phyloP scores from a whole-genome alignment of 495 filamentous ascomycete species.

The Symbiotaphrina buchneri region DNA sequence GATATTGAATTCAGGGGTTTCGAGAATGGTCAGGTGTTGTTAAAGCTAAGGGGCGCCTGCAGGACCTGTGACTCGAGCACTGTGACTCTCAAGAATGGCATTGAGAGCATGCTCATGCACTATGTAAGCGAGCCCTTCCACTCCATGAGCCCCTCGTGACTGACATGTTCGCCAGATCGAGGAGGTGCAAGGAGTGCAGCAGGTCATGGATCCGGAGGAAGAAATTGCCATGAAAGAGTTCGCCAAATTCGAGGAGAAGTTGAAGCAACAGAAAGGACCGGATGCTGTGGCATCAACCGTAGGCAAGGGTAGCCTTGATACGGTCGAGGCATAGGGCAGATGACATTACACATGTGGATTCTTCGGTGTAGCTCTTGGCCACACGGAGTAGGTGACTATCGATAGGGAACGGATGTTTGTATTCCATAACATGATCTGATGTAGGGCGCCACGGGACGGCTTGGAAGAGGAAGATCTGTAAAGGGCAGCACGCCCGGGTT shows the following conservation, averaged over 20 bases:
- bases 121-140: slow-evolving; percentile 26
- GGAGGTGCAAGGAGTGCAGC: slow-evolving; percentile 81
- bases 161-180: slow-evolving; percentile 40
- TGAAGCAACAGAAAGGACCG: slow-evolving; percentile 52
- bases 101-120: slow-evolving; percentile 93
- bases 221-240: slow-evolving; percentile 80
- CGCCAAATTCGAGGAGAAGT: slow-evolving; percentile 87
- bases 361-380: too few relatives aligned
- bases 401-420: too few relatives aligned
- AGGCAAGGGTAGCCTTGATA: slow-evolving; percentile 46
- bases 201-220: slow-evolving; percentile 82
- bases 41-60: slow-evolving; percentile 85
- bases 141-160: slow-evolving; percentile 1
- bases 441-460: too few relatives aligned
- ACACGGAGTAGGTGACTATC: too few relatives aligned
- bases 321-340: slow-evolving; percentile 14
- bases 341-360: not conserved
- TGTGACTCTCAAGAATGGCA: slow-evolving; percentile 86
- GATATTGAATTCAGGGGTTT: slow-evolving; percentile 92
- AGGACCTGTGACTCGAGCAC: slow-evolving; percentile 91
- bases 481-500: too few relatives aligned
- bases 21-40: slow-evolving; percentile 55
- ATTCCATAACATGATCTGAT: too few relatives aligned
- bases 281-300: slow-evolving; percentile 31
- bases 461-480: too few relatives aligned